These are phyloP conservation scores for Tylopilus balloui DNA, from an alignment of 768 basidiomycete species.

Conservation along the genomic window DNA sequence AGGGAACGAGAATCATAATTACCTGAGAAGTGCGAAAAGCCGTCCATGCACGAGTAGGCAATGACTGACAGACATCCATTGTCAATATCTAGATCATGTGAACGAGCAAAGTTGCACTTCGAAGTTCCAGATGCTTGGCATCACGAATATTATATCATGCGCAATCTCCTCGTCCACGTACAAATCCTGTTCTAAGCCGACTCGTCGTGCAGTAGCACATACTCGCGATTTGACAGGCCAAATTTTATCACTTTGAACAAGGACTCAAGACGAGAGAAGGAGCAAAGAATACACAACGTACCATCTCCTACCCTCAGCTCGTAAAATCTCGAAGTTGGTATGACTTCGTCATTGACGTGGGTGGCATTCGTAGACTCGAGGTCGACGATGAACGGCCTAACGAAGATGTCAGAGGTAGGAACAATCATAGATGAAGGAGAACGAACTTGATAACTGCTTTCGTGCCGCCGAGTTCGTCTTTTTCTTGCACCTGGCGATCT, in stretches of 20 bases:
- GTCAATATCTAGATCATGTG: neutral
- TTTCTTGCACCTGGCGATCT: slow-evolving; percentile 83
- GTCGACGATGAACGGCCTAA: slow-evolving; percentile 94
- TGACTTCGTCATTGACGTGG: slow-evolving; percentile 78
- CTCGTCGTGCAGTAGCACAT: slow-evolving; percentile 82
- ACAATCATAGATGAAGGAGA: neutral
- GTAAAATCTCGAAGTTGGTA: slow-evolving; percentile 84
- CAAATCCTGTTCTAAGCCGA: slow-evolving; percentile 34
- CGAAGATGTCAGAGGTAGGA: slow-evolving; percentile 4
- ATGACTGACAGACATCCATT: slow-evolving; percentile 1
- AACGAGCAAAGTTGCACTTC: neutral
- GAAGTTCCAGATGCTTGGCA: neutral
- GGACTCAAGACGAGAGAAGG: slow-evolving; percentile 7
- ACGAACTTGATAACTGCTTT: slow-evolving; percentile 84
- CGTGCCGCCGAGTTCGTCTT: slow-evolving; percentile 78
- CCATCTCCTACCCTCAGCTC: slow-evolving; percentile 79
- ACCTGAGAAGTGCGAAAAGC: neutral
- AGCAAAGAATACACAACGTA: slow-evolving; percentile 33
- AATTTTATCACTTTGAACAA: slow-evolving; percentile 70
- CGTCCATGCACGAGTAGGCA: neutral
- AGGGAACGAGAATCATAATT: neutral
- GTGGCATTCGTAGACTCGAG: slow-evolving; percentile 98
- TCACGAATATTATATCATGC: neutral
- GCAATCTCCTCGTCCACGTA: neutral
- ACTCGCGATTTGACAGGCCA: slow-evolving; percentile 75